These are phyloP conservation scores for Penicillium sp. DNA, from an alignment of 2,329 filamentous ascomycete species.

Conservation along the genomic window DNA sequence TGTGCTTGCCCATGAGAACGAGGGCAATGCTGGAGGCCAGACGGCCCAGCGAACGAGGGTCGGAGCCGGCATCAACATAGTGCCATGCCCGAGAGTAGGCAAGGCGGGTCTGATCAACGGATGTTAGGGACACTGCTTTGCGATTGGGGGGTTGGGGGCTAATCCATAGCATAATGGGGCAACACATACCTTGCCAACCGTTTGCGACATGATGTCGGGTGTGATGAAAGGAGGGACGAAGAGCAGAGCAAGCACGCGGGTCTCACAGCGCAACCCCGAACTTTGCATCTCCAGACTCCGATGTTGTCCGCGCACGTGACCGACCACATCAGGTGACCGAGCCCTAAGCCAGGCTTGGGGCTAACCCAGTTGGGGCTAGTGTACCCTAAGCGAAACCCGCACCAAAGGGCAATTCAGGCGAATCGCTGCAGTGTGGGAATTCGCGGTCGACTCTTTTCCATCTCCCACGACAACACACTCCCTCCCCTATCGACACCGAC, in stretches of 20 bases:
- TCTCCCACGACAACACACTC: slow-evolving; percentile 42
- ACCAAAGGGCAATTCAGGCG: slow-evolving; percentile 36
- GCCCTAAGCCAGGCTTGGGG: slow-evolving; percentile 23
- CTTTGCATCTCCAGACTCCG: slow-evolving; percentile 13
- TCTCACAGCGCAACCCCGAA: slow-evolving; percentile 9
- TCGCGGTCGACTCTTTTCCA: slow-evolving; percentile 29
- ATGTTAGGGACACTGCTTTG: not conserved
- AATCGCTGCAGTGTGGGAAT: slow-evolving; percentile 28
- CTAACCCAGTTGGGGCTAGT: slow-evolving; percentile 15
- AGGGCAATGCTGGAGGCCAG: slow-evolving; percentile 83
- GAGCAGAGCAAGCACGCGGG: slow-evolving; percentile 10
- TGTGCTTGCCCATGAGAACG: slow-evolving; percentile 96
- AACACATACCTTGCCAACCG: slow-evolving; percentile 43
- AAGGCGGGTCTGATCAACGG: slow-evolving; percentile 72
- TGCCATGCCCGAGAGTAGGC: slow-evolving; percentile 98
- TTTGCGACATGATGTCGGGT: slow-evolving; percentile 43
- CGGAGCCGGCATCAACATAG: slow-evolving; percentile 70
- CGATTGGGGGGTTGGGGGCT: not conserved
- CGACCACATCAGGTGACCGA: slow-evolving; percentile 29
- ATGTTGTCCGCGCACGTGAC: slow-evolving; percentile 4
- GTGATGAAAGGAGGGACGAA: not conserved
- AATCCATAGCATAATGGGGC: not conserved
- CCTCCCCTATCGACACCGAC: slow-evolving; percentile 40
- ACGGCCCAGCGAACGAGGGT: slow-evolving; percentile 79
- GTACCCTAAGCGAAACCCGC: slow-evolving; percentile 45